Evolutionary conservation across 805 yeast species (phyloP).

Genomic region (Starmerella stigmatis): DNA sequence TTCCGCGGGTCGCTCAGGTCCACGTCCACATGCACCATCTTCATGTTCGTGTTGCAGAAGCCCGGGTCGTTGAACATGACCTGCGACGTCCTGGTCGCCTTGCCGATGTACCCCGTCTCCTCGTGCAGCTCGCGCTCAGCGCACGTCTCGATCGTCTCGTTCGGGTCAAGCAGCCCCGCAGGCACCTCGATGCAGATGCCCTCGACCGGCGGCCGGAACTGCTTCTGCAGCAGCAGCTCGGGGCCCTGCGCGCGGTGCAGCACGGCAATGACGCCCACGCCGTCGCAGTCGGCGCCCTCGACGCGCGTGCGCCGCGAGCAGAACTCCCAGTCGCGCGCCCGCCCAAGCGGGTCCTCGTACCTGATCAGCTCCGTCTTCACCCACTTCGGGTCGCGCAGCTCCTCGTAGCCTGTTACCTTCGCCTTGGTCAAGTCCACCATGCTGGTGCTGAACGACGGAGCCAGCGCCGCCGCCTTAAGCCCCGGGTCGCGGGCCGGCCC

Average conservation of each 20-base stretch:
- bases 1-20: slow-evolving; percentile 62
- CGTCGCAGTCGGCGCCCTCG: slow-evolving; percentile 57
- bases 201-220: slow-evolving; percentile 84
- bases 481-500: too few relatives aligned
- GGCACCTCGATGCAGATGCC: slow-evolving; percentile 89
- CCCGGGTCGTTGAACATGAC: slow-evolving; percentile 70
- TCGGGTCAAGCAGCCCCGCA: slow-evolving; percentile 85
- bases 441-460: not conserved
- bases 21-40: slow-evolving; percentile 64
- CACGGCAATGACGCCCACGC: slow-evolving; percentile 80
- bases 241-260: slow-evolving; percentile 43
- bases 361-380: slow-evolving; percentile 37
- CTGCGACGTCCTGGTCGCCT: slow-evolving; percentile 38
- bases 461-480: too few relatives aligned
- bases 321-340: slow-evolving; percentile 75
- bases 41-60: slow-evolving; percentile 78
- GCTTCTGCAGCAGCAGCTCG: slow-evolving; percentile 64
- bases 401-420: slow-evolving; percentile 25
- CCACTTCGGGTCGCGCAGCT: slow-evolving; percentile 50
- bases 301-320: slow-evolving; percentile 71
- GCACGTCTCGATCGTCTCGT: slow-evolving; percentile 63
- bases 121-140: slow-evolving; percentile 82
- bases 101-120: slow-evolving; percentile 87
- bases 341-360: slow-evolving; percentile 32
- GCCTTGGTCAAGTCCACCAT: slow-evolving; percentile 25